Evolutionary conservation across 1,139 yeast species (phyloP).

Genomic region (Lipomyces yarrowii): DNA sequence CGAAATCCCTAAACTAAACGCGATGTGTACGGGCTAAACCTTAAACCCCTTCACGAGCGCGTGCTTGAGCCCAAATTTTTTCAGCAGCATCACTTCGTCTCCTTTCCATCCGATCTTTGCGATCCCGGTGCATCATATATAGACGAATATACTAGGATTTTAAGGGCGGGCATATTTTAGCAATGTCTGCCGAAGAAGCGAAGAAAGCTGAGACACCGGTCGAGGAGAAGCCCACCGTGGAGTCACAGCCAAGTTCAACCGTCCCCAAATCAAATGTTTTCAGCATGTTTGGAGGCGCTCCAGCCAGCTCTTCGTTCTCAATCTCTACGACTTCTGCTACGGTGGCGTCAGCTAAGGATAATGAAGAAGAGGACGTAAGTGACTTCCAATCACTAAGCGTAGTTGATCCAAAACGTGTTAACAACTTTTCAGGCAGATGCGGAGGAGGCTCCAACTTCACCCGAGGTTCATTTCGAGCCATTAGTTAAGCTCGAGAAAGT

Average conservation of each 20-base stretch:
- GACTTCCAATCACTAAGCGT: constrained; percentile 4
- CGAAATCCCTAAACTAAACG: neutral
- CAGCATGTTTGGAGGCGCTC: constrained; percentile 81
- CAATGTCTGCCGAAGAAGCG: constrained; percentile 26
- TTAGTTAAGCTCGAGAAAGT: constrained; percentile 92
- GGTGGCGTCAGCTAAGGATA: constrained; percentile 8
- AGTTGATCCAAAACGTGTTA: neutral
- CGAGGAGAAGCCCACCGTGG: constrained; percentile 32
- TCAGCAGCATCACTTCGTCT: neutral
- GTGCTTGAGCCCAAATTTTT: neutral
- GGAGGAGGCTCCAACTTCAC: constrained; percentile 82
- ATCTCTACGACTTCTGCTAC: constrained; percentile 13
- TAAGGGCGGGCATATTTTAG: neutral
- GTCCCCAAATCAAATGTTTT: constrained; percentile 80
- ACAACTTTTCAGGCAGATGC: constrained; percentile 35
- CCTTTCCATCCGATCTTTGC: neutral
- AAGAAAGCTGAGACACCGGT: constrained; percentile 25
- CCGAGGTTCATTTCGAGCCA: constrained; percentile 96
- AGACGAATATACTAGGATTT: neutral
- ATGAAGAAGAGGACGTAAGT: constrained; percentile 6
- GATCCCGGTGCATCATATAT: neutral
- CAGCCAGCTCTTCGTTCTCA: constrained; percentile 10
- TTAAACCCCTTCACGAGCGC: neutral
- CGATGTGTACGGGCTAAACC: neutral
- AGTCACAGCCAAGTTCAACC: constrained; percentile 42